A percentile compares a stretch with the other conserved stretches of the same genome.
phyloP scores from a whole-genome alignment of 257 asterid species.

The Solanum tarijense region DNA sequence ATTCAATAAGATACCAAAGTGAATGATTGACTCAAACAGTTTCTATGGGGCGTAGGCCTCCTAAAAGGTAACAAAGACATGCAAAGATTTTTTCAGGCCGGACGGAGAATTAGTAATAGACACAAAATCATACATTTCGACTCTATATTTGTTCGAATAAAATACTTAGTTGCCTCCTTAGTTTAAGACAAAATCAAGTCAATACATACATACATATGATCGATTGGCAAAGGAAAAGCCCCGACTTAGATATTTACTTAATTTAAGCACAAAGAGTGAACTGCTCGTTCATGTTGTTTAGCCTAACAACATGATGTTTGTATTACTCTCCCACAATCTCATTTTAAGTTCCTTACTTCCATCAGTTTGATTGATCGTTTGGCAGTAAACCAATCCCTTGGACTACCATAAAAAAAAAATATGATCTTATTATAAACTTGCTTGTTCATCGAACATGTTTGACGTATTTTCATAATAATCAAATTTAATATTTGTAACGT shows the following conservation, averaged over 20 bases:
- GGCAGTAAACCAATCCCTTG: not conserved
- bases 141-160: not conserved
- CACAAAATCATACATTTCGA: not conserved
- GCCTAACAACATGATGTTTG: not conserved
- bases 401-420: not conserved
- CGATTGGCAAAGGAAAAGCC: not conserved
- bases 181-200: not conserved
- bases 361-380: not conserved
- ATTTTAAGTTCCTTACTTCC: too few species aligned
- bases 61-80: not conserved
- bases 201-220: not conserved
- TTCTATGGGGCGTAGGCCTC: too few species aligned
- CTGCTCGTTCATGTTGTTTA: not conserved
- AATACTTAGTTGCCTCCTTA: too few species aligned
- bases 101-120: not conserved
- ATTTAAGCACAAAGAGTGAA: too few species aligned
- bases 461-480: too few species aligned
- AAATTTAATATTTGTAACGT: too few species aligned
- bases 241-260: too few species aligned
- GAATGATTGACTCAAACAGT: too few species aligned
- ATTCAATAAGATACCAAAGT: too few species aligned
- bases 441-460: too few species aligned
- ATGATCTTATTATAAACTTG: too few species aligned
- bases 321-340: too few species aligned
- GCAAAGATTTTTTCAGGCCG: not conserved